Base-by-base conservation (phyloP, 75 land plant species). In the Cupressus sempervirens region DNA sequence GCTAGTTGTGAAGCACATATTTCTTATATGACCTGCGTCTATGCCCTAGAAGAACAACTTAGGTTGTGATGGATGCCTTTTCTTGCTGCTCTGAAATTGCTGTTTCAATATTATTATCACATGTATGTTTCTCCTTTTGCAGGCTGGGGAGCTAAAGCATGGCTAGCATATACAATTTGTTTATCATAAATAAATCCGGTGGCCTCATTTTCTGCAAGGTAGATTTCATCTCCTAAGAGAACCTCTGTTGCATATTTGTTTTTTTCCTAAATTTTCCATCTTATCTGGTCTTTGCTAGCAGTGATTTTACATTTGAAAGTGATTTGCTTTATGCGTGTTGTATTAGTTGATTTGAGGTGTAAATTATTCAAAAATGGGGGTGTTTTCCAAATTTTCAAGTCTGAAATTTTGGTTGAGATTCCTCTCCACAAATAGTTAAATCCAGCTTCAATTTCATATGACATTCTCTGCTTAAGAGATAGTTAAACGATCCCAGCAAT, bases 191-290 rank as follows among this genome's bases (percentile, higher is more conserved):
- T 92, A 97, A 97, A 85, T 97, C 99, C 0, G 99, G 99, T 5
- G 99, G 99, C 16, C 90, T 97, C 74, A 97, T 97, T 76, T 97
- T 93, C 91, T 93, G 94, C 90, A 97, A 97, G 95, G 98, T 96
- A 84, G 70, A 2, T 18, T 34, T 65, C n/a, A 23, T 52, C 15
- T 70, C 84, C 54, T n/a, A 45, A 79, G 29, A 45, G 48, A 43
- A 1, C 15, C n/a, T 45, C 45, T n/a, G 12, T 15, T 50, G 53
- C 53, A 12, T 50, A 12, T 50, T 50, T 26, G 52, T n/a, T 79
- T 40, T n/a, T 70, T 72, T 26, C 34, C 26, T 68, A 32, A 0
- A 72, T 72, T 72, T 26, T 32, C 32, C 74, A 32, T 72, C 15
- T 72, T 11, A 30, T 72, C 74, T 11, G 35, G 67, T 72, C 32